Percentiles rank a stretch among this genome's conserved stretches.
phyloP scores from a whole-genome alignment of 805 yeast genomes.

The Ogataea salicorniae region DNA sequence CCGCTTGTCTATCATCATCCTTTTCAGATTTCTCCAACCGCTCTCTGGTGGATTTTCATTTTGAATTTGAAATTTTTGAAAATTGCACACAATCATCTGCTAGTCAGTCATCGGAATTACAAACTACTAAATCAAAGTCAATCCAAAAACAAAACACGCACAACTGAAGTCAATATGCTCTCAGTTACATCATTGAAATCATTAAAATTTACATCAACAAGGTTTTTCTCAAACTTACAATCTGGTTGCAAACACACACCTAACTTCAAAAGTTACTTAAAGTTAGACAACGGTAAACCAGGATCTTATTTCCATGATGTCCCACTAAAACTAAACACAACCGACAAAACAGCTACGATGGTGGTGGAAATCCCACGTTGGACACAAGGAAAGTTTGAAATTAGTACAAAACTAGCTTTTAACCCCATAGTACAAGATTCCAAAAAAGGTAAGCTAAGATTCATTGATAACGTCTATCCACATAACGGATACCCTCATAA shows the following conservation, averaged over 20 bases:
- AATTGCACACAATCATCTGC: too few species aligned
- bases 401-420: conserved; percentile 47
- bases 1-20: too few species aligned
- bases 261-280: conserved; percentile 40
- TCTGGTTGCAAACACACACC: conserved; percentile 36
- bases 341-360: conserved; percentile 48
- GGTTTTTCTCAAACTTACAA: conserved; percentile 15
- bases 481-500: conserved; percentile 81
- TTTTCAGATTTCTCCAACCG: too few species aligned
- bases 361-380: conserved; percentile 77
- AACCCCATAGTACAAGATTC: conserved; percentile 82
- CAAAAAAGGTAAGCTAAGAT: conserved; percentile 64
- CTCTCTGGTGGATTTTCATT: too few species aligned
- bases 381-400: conserved; percentile 82
- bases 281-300: conserved; percentile 35
- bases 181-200: too few species aligned
- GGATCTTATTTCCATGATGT: conserved; percentile 72
- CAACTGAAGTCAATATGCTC: too few species aligned
- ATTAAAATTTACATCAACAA: background rate
- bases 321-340: conserved; percentile 47
- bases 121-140: too few species aligned
- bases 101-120: too few species aligned
- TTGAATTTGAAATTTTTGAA: too few species aligned
- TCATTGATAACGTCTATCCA: conserved; percentile 75
- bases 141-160: too few species aligned